phyloP scores from a whole-genome alignment of 1,284 basidiomycete species.

The Sanghuangporus sanghuang region DNA sequence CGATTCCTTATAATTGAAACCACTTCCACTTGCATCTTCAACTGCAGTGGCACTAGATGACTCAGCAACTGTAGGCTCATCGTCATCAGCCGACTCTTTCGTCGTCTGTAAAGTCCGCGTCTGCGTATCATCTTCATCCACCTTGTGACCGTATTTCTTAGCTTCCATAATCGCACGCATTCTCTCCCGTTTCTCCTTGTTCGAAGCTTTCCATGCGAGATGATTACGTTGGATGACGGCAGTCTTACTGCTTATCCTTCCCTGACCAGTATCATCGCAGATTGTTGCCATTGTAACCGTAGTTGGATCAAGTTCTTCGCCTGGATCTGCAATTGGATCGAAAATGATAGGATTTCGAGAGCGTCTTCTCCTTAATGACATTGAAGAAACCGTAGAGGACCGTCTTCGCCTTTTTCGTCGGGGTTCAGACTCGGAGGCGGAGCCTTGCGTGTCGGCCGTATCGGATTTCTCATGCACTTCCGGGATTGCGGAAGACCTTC shows the following conservation, averaged over 20 bases:
- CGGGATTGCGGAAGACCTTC: background rate
- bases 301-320: conserved; percentile 73
- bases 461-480: background rate
- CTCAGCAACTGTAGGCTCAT: conserved; percentile 5
- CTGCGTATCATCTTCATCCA: conserved; percentile 35
- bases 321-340: conserved; percentile 55
- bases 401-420: conserved; percentile 3
- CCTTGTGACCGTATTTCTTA: conserved; percentile 61
- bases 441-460: background rate
- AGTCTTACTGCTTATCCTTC: conserved; percentile 68
- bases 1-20: conserved; percentile 63
- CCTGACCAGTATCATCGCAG: conserved; percentile 68
- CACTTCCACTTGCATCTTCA: conserved; percentile 38
- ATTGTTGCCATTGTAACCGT: conserved; percentile 71
- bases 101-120: conserved; percentile 16
- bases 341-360: conserved; percentile 39
- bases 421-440: background rate
- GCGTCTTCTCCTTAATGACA: conserved; percentile 18
- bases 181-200: conserved; percentile 54
- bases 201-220: conserved; percentile 59
- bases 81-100: conserved; percentile 12
- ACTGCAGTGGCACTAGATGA: conserved; percentile 5
- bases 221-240: conserved; percentile 64
- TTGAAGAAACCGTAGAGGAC: conserved; percentile 3
- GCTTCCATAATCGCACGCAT: conserved; percentile 61